Evolutionary conservation across 257 asterid genomes (phyloP).

Genomic region (Scutellaria baicalensis): DNA sequence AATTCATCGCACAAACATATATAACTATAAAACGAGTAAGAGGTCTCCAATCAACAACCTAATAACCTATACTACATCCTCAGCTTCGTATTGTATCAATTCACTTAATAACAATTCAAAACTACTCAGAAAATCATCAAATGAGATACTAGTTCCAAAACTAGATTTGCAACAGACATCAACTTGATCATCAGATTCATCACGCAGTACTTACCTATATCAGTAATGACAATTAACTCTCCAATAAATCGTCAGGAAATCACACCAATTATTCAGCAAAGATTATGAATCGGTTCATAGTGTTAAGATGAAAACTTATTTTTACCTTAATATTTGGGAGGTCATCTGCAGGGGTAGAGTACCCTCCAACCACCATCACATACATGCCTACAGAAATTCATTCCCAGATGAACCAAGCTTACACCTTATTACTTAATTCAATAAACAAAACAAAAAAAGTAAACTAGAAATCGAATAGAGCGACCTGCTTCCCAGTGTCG

Average conservation of each 20-base stretch:
- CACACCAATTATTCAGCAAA: neutral
- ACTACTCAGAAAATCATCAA: neutral
- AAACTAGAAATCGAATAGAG: neutral
- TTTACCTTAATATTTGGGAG: conserved; percentile 58
- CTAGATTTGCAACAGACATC: neutral
- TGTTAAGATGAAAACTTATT: neutral
- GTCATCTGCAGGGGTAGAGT: conserved; percentile 29
- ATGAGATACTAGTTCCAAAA: neutral
- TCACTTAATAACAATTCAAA: neutral
- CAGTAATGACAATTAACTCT: neutral
- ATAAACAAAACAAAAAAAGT: neutral
- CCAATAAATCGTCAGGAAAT: neutral
- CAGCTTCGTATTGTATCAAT: neutral
- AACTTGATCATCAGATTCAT: conserved; percentile 2
- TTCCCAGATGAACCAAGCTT: neutral
- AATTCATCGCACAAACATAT: neutral
- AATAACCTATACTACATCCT: neutral
- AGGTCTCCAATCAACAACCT: neutral
- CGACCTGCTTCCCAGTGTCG: conserved; percentile 54
- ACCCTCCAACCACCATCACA: conserved; percentile 86
- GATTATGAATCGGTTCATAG: neutral
- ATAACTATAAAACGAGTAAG: neutral
- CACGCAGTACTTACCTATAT: neutral
- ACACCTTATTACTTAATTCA: neutral
- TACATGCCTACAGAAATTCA: conserved; percentile 52